Evolutionary conservation across 176 grass and related monocot genomes (phyloP).

Genomic region (Typha latifolia): DNA sequence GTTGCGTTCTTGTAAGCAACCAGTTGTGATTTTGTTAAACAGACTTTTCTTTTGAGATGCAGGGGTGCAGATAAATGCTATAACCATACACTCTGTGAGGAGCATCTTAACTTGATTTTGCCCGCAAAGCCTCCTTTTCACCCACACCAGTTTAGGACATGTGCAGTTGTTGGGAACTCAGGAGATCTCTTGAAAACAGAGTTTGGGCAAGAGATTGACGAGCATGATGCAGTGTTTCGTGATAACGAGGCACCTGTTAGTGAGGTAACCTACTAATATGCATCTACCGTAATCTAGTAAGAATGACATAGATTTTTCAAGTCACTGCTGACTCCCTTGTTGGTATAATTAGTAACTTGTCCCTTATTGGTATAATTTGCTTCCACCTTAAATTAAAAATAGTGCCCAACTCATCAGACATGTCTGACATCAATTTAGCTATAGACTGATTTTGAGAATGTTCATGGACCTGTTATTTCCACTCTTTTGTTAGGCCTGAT

Average conservation of each 20-base stretch:
- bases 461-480: neutral
- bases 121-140: slow-evolving; percentile 92
- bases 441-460: neutral
- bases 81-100: slow-evolving; percentile 84
- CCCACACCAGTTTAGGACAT: slow-evolving; percentile 73
- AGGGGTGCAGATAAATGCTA: slow-evolving; percentile 91
- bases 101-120: slow-evolving; percentile 75
- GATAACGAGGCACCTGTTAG: slow-evolving; percentile 98
- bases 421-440: neutral
- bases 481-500: neutral
- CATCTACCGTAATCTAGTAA: neutral
- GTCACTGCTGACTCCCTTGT: neutral
- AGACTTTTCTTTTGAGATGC: slow-evolving; percentile 15
- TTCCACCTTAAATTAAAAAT: neutral
- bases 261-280: slow-evolving; percentile 32
- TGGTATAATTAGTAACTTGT: neutral
- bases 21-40: slow-evolving; percentile 1
- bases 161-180: slow-evolving; percentile 95
- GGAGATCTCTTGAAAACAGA: slow-evolving; percentile 95
- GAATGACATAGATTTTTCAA: neutral
- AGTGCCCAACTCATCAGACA: neutral
- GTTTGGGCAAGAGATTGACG: slow-evolving; percentile 92
- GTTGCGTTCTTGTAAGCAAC: slow-evolving; percentile 8
- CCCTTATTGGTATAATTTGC: neutral
- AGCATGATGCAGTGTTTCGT: slow-evolving; percentile 91